Base-by-base conservation (phyloP, 148 eudicot species). In the Silene latifolia region DNA sequence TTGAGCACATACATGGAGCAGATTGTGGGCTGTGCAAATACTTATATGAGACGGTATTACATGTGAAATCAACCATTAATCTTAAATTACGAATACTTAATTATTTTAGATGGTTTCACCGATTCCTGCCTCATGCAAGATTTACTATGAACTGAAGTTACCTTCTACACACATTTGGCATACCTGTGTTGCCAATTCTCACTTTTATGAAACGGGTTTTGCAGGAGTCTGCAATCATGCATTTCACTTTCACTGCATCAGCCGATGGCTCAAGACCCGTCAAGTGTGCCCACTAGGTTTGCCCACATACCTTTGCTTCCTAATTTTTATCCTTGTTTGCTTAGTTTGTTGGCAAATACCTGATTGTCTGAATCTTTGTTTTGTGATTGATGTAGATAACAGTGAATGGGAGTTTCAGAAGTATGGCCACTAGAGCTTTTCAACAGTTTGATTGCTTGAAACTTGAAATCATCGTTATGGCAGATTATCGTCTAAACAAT, bases 381-480 rank as follows among this genome's bases (percentile, higher is more conserved):
- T 59, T 4, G 29, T 13, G 21, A 18, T 27, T 72, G 32, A 42
- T 80, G 21, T 66, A 91, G 97, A 92, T 79, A 90, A 90, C 86
- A 89, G 92, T 23, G 97, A 92, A 74, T 92, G 97, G 97, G 97
- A 92, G 83, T 92, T 92, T 68, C 95, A 90, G 86, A 91, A 91
- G 86, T 91, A 91, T 74, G 97, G 97, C 73, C 97, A 88, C 75
- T 91, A 85, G 85, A 29, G 32, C 24, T 56, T 9, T 46, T 12
- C n/a, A 46, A n/a, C 21, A 29, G 46, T 25, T 12, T 29, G 51
- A 23, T 29, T 5, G 53, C 29, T 23, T 51, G 21, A 77, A 4
- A 32, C 46, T 27, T 19, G 47, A 72, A 35, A 67, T 67, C 5
- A 3, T 15, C 17, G n/a, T 25, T 13, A 21, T 29, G 59, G 42